phyloP scores from a whole-genome alignment of 495 filamentous ascomycete genomes.

The Aspergillus ellipticus region DNA sequence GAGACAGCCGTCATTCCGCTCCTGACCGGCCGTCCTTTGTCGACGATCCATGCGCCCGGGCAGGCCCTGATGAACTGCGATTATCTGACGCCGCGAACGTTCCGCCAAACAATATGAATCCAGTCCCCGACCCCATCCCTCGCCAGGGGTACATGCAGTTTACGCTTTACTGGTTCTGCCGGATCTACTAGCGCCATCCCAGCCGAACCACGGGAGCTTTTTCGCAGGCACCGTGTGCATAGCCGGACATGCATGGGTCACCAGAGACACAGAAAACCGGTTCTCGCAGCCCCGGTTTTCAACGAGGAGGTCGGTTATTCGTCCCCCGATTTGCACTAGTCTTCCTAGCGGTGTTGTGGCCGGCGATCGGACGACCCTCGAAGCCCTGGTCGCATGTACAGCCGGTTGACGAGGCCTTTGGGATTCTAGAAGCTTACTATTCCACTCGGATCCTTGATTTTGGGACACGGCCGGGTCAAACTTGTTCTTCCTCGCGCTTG shows the following conservation, averaged over 20 bases:
- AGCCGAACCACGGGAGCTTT: background rate
- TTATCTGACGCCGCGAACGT: background rate
- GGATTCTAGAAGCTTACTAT: background rate
- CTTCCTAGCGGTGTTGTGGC: background rate
- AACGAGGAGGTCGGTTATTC: background rate
- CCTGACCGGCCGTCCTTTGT: constrained; percentile 1
- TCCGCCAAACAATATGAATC: background rate
- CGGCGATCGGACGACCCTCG: background rate
- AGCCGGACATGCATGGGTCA: background rate
- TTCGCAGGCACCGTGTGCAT: background rate
- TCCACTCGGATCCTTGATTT: background rate
- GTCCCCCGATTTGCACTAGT: background rate
- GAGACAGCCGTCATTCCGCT: constrained; percentile 11
- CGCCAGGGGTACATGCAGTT: background rate
- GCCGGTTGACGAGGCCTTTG: background rate
- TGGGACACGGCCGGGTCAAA: background rate
- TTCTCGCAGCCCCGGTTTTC: constrained; percentile 6
- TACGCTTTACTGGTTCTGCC: background rate
- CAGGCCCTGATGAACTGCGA: background rate
- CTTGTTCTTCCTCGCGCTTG: background rate
- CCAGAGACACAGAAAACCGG: constrained; percentile 9
- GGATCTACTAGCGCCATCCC: background rate
- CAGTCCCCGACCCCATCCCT: background rate
- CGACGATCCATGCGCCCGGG: background rate
- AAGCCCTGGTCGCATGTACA: background rate